phyloP scores from a whole-genome alignment of 345 rosid genomes.

The Melaleuca alternifolia region DNA sequence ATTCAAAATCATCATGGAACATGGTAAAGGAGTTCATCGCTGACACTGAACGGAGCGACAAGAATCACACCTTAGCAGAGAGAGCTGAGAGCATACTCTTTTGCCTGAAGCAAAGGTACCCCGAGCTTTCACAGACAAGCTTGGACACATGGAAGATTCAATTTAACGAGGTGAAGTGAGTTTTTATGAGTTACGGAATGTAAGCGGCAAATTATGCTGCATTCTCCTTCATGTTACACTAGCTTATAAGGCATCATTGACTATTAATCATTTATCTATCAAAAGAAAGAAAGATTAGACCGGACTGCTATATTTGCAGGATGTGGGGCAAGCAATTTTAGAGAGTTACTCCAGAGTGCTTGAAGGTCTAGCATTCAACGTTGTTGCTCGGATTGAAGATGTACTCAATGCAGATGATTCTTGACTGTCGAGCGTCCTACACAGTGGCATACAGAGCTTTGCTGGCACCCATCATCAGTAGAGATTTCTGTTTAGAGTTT shows the following conservation, averaged over 20 bases:
- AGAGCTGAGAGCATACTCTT: slow-evolving; percentile 77
- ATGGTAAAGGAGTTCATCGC: slow-evolving; percentile 78
- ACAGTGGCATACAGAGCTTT: background rate
- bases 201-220: background rate
- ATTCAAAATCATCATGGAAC: slow-evolving; percentile 80
- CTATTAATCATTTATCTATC: background rate
- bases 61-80: slow-evolving; percentile 66
- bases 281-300: background rate
- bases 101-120: slow-evolving; percentile 77
- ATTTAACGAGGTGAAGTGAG: slow-evolving; percentile 38
- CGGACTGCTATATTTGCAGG: slow-evolving; percentile 29
- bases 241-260: background rate
- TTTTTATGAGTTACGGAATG: background rate
- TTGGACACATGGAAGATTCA: slow-evolving; percentile 95
- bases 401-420: slow-evolving; percentile 51
- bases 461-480: background rate
- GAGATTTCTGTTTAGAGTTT: background rate
- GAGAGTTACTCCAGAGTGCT: slow-evolving; percentile 91
- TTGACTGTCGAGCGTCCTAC: background rate
- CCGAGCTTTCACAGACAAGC: slow-evolving; percentile 84
- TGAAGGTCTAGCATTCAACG: slow-evolving; percentile 87
- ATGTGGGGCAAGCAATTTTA: slow-evolving; percentile 76
- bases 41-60: slow-evolving; percentile 49
- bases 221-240: background rate
- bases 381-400: slow-evolving; percentile 87